Evolutionary conservation across 768 basidiomycete genomes (phyloP).

Genomic region (Kwoniella bestiolae): DNA sequence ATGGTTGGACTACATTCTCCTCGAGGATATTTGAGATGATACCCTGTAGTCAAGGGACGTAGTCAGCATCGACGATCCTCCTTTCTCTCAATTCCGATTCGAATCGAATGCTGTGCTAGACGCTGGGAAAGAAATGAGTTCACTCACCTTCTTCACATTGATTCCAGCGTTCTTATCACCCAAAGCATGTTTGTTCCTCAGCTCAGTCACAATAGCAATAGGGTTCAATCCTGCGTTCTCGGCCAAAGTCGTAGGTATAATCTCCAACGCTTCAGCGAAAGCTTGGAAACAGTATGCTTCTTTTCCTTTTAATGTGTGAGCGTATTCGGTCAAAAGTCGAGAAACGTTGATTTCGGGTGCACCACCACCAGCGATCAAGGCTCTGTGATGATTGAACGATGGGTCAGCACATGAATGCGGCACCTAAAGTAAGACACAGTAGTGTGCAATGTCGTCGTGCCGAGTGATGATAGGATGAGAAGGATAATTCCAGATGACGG

Average conservation of each 20-base stretch:
- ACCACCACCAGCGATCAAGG: slow-evolving; percentile 92
- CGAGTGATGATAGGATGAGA: too few relatives aligned
- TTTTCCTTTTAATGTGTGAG: slow-evolving; percentile 94
- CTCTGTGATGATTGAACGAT: slow-evolving; percentile 60
- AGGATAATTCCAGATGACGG: too few relatives aligned
- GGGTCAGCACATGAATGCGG: too few relatives aligned
- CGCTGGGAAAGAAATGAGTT: background rate
- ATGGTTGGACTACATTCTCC: slow-evolving; percentile 95
- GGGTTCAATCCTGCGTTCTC: slow-evolving; percentile 99
- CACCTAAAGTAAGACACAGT: too few relatives aligned
- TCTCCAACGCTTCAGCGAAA: slow-evolving; percentile 95
- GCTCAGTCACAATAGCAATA: slow-evolving; percentile 95
- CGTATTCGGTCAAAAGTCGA: slow-evolving; percentile 82
- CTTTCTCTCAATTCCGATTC: too few relatives aligned
- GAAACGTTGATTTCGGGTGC: slow-evolving; percentile 98
- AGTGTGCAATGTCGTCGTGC: too few relatives aligned
- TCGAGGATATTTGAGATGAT: slow-evolving; percentile 96
- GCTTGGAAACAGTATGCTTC: slow-evolving; percentile 99
- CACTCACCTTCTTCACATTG: slow-evolving; percentile 89
- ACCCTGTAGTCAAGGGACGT: slow-evolving; percentile 64
- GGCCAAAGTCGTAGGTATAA: slow-evolving; percentile 95
- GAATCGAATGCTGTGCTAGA: too few relatives aligned
- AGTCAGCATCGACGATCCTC: too few relatives aligned
- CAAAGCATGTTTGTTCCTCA: slow-evolving; percentile 93
- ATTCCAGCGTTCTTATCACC: slow-evolving; percentile 95